A percentile compares a stretch with the other conserved stretches of the same genome.
phyloP scores from a whole-genome alignment of 352 stramenopile genomes.

The Thalassiosira mediterranea region DNA sequence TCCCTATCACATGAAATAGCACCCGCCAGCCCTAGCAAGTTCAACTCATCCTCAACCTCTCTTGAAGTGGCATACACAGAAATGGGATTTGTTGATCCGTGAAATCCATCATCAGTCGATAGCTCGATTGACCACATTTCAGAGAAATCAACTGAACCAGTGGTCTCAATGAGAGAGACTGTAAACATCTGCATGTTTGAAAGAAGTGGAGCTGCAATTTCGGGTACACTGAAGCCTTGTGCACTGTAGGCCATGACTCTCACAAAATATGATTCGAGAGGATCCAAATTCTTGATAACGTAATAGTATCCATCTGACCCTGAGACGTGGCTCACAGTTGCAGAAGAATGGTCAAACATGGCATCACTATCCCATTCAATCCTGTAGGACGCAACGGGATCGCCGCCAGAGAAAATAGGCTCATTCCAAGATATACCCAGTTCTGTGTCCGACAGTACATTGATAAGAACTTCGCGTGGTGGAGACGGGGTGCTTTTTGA shows the following conservation, averaged over 20 bases:
- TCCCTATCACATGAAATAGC: conserved; percentile 79
- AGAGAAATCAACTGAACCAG: conserved; percentile 31
- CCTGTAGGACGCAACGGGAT: conserved; percentile 87
- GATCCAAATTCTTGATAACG: conserved; percentile 86
- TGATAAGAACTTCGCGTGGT: conserved; percentile 60
- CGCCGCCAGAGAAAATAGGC: conserved; percentile 87
- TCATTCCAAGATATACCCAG: conserved; percentile 89
- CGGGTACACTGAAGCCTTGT: conserved; percentile 84
- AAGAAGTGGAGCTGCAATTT: conserved; percentile 60
- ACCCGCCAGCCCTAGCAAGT: conserved; percentile 76
- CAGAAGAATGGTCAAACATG: conserved; percentile 81
- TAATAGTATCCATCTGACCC: conserved; percentile 46
- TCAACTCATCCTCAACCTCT: conserved; percentile 60
- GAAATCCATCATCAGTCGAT: conserved; percentile 13
- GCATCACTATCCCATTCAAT: conserved; percentile 89
- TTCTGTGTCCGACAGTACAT: conserved; percentile 65
- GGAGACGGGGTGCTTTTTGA: conserved; percentile 46
- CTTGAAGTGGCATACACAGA: conserved; percentile 46
- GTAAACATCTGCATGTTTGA: conserved; percentile 32
- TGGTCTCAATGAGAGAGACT: conserved; percentile 29
- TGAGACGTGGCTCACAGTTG: conserved; percentile 30
- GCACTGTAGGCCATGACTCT: conserved; percentile 89
- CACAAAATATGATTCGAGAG: conserved; percentile 88
- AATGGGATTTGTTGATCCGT: conserved; percentile 27
- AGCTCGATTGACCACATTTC: conserved; percentile 37